These are phyloP conservation scores for Selenicereus undatus DNA, from an alignment of 148 eudicot genomes.

Conservation along the genomic window DNA sequence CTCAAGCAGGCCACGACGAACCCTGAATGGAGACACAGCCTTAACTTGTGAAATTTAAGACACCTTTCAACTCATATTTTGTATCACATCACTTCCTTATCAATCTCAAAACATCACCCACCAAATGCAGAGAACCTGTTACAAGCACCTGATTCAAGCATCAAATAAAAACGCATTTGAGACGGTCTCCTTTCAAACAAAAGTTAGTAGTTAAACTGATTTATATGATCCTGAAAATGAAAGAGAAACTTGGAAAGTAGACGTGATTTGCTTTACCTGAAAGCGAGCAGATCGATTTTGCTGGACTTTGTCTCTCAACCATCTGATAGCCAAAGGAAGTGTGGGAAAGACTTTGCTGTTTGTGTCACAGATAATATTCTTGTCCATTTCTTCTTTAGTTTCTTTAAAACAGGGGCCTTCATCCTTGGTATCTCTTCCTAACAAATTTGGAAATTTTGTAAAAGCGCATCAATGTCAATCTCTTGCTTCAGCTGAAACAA, in stretches of 20 bases:
- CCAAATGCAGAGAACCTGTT: conserved; percentile 85
- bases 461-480: too few relatives aligned
- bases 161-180: not conserved
- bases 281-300: conserved; percentile 64
- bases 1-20: not conserved
- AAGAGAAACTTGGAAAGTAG: not conserved
- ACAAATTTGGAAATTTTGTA: conserved; percentile 5
- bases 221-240: not conserved
- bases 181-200: not conserved
- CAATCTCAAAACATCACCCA: conserved; percentile 79
- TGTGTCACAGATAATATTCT: conserved; percentile 34
- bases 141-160: conserved; percentile 61
- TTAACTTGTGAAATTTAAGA: not conserved
- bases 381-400: conserved; percentile 38
- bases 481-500: too few relatives aligned
- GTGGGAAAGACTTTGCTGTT: conserved; percentile 82
- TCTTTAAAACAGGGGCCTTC: conserved; percentile 33
- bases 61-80: not conserved
- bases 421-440: conserved; percentile 45
- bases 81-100: conserved; percentile 51
- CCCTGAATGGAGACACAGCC: not conserved
- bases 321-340: conserved; percentile 85
- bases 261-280: conserved; percentile 46
- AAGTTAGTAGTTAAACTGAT: not conserved
- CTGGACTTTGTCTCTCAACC: conserved; percentile 68